phyloP scores from a whole-genome alignment of 305 asterid genomes.

The Fraxinus albicans region DNA sequence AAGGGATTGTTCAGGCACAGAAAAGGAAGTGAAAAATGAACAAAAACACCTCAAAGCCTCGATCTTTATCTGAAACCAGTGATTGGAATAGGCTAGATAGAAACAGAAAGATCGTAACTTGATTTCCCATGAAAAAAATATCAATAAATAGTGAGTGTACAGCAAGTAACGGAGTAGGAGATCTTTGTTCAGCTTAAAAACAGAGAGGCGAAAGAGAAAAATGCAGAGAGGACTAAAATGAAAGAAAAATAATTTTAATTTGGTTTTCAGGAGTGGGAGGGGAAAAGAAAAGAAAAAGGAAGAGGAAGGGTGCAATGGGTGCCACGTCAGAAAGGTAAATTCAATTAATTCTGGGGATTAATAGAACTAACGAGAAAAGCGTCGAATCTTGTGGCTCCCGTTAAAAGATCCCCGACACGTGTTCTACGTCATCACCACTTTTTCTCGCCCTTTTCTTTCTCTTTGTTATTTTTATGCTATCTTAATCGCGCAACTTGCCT shows the following conservation, averaged over 20 bases:
- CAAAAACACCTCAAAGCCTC: slow-evolving; percentile 12
- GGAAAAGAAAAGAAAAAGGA: background rate
- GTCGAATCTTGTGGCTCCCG: slow-evolving; percentile 65
- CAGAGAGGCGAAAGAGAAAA: background rate
- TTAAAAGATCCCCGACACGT: slow-evolving; percentile 31
- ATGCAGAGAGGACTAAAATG: slow-evolving; percentile 20
- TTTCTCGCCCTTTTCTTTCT: background rate
- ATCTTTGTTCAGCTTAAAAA: background rate
- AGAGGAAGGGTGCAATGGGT: slow-evolving; percentile 13
- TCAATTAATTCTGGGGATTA: slow-evolving; percentile 1
- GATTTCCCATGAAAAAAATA: background rate
- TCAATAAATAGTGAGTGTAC: background rate
- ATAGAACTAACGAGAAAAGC: slow-evolving; percentile 44
- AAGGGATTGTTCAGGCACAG: background rate
- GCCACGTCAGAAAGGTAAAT: slow-evolving; percentile 35
- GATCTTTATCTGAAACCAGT: slow-evolving; percentile 20
- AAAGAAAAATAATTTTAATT: slow-evolving; percentile 15
- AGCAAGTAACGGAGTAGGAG: background rate
- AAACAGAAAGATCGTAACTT: background rate
- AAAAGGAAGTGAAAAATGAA: slow-evolving; percentile 8
- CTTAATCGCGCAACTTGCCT: background rate
- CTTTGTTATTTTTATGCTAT: background rate
- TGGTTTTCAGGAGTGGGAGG: background rate
- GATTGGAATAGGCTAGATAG: slow-evolving; percentile 3
- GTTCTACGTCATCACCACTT: background rate